Base-by-base conservation (phyloP, 352 stramenopile species). In the Phytopythium vexans region DNA sequence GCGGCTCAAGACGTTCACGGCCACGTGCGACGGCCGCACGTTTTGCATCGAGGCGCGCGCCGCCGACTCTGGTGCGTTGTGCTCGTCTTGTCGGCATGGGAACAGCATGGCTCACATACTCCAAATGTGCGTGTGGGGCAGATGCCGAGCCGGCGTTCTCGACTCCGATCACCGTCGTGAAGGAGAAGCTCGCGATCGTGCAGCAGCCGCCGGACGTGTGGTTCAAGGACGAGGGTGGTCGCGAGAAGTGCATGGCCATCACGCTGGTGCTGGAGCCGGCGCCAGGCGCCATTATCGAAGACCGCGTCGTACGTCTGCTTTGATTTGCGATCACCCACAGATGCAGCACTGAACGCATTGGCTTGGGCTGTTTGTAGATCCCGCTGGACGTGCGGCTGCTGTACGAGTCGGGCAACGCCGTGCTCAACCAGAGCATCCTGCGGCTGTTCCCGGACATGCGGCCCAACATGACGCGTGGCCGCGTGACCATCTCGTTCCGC, bases 171-270 rank as follows among this genome's bases (percentile, higher is more conserved):
- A 73, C 68, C 34, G 71, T 89, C 38, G 73, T 92, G 14, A 87
- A 88, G 59, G 83, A 94, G 64, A 90, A 92, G 54, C 63, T 94
- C 12, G 60, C 71, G 36, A 74, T 94, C 38, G 66, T 80, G n/a
- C 65, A 86, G 49, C 86, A 96, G 39, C 86, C 88, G 0, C 88
- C 86, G 3, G 78, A 96, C 34, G 80, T 97, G 27, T 99, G 94
- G 94, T 99, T 97, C 66, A 99, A 99, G 62, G 94, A 98, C 77
- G 94, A 98, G 61, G 96, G 96, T 51, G 94, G 94, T 0, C 78
- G 89, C 6, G 96, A 98, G 52, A 98, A 98, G 66, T 97, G 83
- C 63, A 98, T 99, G 73, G 76, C 91, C 35, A 73, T 98, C 9
- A 68, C 75, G 40, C 68, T 97, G 12, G 70, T 86, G 16, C 77